Base-by-base conservation (phyloP, 2,329 filamentous ascomycete genomes). In the Aspergillus novoparasiticus region DNA sequence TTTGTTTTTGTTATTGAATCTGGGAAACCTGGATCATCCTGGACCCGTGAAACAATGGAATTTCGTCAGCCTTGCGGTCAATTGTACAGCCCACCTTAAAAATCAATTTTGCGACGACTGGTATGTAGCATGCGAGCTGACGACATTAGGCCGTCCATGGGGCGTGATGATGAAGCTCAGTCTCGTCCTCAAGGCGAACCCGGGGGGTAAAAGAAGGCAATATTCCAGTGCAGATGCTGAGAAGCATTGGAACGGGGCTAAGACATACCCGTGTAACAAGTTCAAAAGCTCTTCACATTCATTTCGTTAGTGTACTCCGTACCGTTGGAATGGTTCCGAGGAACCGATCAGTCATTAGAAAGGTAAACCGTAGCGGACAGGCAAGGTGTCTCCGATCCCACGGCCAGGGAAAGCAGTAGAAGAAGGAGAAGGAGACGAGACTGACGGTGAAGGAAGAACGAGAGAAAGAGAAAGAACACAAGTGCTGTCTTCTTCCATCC, bases 251-350 rank as follows among this genome's bases (percentile, higher is more conserved):
- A 36, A 5, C 11, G 21, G 30, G 62, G 62, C 45, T 60, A 23
- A 45, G 61, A 62, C 64, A 59, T 64, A 63, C 58, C 64, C 19
- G 50, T 58, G 66, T 64, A 66, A 57, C 32, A 46, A 36, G n/a
- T 54, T 36, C 30, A 51, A 45, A 34, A 39, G 30, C 36, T 46
- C 54, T 54, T 45, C 51, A 53, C 59, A 23, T 48, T 51, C 57
- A 60, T 63, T 45, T 55, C 51, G 53, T 56, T 51, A 32, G 8
- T 23, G 58, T 59, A 41, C 39, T n/a, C 39, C 39, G 39, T 41
- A 59, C 57, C 57, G 46, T 32, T 46, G 34, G 57, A 53, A 53
- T 59, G 32, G 55, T 21, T 59, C 57, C 56, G 50, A 64, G 61
- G 54, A 23, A 45, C 30, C n/a, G 32, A 54, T 36, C 6, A 36